Conservation (phyloP, 1,139 yeast species). For the Yamadazyma blattariae region DNA sequence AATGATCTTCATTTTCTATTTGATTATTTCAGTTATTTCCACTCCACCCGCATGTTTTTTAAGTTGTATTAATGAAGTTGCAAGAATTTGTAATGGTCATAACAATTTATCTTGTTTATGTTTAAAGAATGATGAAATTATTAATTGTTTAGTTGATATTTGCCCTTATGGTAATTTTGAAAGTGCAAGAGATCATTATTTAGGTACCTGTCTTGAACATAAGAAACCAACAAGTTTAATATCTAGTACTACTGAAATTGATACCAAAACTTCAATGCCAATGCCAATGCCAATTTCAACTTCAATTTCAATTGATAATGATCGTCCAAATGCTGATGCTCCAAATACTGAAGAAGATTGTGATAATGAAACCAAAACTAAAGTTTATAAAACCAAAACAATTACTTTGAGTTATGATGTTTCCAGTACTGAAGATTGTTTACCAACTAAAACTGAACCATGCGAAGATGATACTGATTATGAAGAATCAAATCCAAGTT, state of each 20-base stretch:
- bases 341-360: background rate
- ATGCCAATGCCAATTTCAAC: too few relatives aligned
- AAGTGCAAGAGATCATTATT: constrained; percentile 52
- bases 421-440: too few relatives aligned
- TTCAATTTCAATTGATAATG: too few relatives aligned
- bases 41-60: constrained; percentile 58
- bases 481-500: background rate
- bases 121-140: constrained; percentile 29
- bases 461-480: too few relatives aligned
- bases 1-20: too few relatives aligned
- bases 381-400: too few relatives aligned
- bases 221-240: too few relatives aligned
- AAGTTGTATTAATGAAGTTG: constrained; percentile 39
- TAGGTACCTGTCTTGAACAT: constrained; percentile 53
- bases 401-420: background rate
- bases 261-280: too few relatives aligned
- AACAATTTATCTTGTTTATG: constrained; percentile 42
- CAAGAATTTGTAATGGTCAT: constrained; percentile 32
- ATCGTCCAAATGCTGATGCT: too few relatives aligned
- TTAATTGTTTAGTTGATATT: constrained; percentile 45
- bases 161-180: constrained; percentile 49
- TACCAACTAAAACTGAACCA: background rate
- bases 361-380: background rate
- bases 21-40: constrained; percentile 21
- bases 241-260: background rate